Evolutionary conservation across 192 early-diverging fungal genomes (phyloP).

Genomic region (Coemansia sp.): DNA sequence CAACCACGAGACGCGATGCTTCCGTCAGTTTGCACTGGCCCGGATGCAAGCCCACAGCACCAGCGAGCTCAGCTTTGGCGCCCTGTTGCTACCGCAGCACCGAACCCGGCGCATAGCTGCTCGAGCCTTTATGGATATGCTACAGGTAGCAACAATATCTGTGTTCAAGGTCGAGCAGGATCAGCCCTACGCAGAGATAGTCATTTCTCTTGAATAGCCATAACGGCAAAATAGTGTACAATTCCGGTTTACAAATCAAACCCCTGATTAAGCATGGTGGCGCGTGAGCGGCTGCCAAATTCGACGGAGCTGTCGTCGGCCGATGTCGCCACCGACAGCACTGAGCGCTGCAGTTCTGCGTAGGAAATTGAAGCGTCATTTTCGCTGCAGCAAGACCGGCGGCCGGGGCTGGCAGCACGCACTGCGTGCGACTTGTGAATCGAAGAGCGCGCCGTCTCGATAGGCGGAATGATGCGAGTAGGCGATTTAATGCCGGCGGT

Average conservation of each 20-base stretch:
- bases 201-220: background rate
- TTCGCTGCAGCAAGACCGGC: background rate
- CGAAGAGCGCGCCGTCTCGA: slow-evolving; percentile 4
- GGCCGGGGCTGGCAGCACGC: slow-evolving; percentile 7
- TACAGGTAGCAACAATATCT: slow-evolving; percentile 33
- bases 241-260: slow-evolving; percentile 5
- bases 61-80: slow-evolving; percentile 10
- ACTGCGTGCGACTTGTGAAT: slow-evolving; percentile 11
- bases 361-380: background rate
- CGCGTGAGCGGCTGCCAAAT: slow-evolving; percentile 4
- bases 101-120: slow-evolving; percentile 32
- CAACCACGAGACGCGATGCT: slow-evolving; percentile 24
- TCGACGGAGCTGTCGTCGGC: slow-evolving; percentile 9
- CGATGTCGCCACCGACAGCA: slow-evolving; percentile 3
- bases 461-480: background rate
- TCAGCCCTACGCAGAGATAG: slow-evolving; percentile 1
- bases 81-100: slow-evolving; percentile 20
- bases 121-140: slow-evolving; percentile 35
- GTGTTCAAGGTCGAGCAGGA: slow-evolving; percentile 23
- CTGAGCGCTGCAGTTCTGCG: background rate
- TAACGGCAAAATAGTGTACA: background rate
- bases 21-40: slow-evolving; percentile 18
- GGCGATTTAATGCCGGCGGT: slow-evolving; percentile 3
- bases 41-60: slow-evolving; percentile 8
- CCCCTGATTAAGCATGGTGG: slow-evolving; percentile 8